Conservation (phyloP, 2,329 filamentous ascomycete genomes). For the Triangularia verruculosa region DNA sequence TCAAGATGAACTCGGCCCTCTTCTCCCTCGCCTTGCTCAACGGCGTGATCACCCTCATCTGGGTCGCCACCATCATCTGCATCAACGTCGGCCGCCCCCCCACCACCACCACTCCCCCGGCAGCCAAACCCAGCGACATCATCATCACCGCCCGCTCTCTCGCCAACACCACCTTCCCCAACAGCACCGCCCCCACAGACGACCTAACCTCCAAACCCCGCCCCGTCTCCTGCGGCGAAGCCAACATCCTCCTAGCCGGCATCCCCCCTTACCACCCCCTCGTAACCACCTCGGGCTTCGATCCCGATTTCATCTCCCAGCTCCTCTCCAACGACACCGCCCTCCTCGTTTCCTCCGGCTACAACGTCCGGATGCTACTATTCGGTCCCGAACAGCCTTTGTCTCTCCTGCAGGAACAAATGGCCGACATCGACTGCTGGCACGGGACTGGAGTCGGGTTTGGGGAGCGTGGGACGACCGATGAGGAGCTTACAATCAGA, state of each 20-base stretch:
- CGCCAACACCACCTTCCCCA: background rate
- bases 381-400: background rate
- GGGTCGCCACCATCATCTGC: background rate
- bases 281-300: background rate
- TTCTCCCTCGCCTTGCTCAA: no score
- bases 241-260: background rate
- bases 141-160: background rate
- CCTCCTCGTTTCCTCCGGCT: background rate
- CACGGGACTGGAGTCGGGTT: background rate
- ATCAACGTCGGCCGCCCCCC: background rate
- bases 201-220: background rate
- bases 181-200: background rate
- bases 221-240: background rate
- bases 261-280: conserved; percentile 1
- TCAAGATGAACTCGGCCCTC: no score
- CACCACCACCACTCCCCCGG: background rate
- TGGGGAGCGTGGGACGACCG: background rate
- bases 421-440: background rate
- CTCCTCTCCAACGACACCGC: background rate
- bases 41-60: background rate
- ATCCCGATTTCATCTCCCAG: background rate
- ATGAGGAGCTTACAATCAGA: background rate
- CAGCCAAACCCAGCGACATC: no score
- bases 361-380: background rate
- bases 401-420: background rate